Evolutionary conservation across 2,329 filamentous ascomycete genomes (phyloP).

Genomic region (Fusarium incarnatum): DNA sequence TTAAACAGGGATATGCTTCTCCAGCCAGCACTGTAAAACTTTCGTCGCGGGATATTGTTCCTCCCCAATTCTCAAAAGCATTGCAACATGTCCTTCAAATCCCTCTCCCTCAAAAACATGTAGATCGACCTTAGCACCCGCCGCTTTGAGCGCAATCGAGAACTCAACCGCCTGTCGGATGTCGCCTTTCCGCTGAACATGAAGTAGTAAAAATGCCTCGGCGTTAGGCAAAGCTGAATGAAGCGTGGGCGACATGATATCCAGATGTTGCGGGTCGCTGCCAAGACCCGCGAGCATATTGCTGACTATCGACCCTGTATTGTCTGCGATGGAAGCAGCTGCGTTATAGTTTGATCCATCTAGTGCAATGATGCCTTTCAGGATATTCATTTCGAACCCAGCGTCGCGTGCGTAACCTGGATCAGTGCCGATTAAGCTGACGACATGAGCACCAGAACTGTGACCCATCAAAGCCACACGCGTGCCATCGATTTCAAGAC

Average conservation of each 20-base stretch:
- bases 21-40: not conserved
- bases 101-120: conserved; percentile 11
- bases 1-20: not conserved
- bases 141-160: not conserved
- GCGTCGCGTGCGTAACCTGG: not conserved
- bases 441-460: conserved; percentile 15
- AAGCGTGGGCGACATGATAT: not conserved
- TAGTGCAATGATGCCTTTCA: not conserved
- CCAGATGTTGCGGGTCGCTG: not conserved
- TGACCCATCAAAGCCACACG: conserved; percentile 4
- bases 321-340: conserved; percentile 2
- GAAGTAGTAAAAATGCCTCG: not conserved
- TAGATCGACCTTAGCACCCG: not conserved
- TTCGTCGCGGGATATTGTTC: not conserved
- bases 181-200: not conserved
- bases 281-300: conserved; percentile 3
- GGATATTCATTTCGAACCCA: fast-evolving
- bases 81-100: conserved; percentile 6
- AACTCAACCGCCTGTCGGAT: conserved; percentile 11
- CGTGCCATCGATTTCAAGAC: not conserved
- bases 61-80: not conserved
- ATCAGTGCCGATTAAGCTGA: not conserved
- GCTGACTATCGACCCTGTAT: not conserved
- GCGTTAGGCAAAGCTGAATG: conserved; percentile 5
- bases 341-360: conserved; percentile 19